These are phyloP conservation scores for Fraxinus dipetala DNA, from an alignment of 305 asterid genomes.

Conservation along the genomic window DNA sequence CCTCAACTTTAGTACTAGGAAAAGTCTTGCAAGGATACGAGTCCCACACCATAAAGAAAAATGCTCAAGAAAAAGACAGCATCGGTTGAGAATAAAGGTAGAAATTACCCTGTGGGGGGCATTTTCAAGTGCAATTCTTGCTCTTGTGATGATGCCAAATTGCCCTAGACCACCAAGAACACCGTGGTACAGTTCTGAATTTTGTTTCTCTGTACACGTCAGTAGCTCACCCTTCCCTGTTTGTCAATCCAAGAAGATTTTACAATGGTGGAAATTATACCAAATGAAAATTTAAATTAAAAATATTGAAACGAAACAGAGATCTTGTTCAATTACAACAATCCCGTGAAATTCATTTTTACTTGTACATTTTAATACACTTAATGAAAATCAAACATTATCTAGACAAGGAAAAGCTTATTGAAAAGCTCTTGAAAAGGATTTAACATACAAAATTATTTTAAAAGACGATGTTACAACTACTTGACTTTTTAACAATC, in stretches of 20 bases:
- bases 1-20: constrained; percentile 45
- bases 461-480: constrained; percentile 18
- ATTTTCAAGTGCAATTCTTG: constrained; percentile 72
- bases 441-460: constrained; percentile 16
- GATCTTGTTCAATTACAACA: not conserved
- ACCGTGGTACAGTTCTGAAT: constrained; percentile 58
- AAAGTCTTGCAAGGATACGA: constrained; percentile 11
- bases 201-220: constrained; percentile 57
- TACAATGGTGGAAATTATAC: not conserved
- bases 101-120: constrained; percentile 64
- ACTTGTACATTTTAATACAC: not conserved
- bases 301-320: not conserved
- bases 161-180: constrained; percentile 88
- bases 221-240: constrained; percentile 75
- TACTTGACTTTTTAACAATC: constrained; percentile 9
- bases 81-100: not conserved
- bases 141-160: constrained; percentile 79
- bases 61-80: constrained; percentile 16
- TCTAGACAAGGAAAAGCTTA: constrained; percentile 15
- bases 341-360: not conserved
- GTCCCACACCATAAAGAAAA: constrained; percentile 22
- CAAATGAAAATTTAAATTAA: not conserved
- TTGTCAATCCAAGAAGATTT: constrained; percentile 1
- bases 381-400: not conserved
- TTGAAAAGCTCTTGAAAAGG: not conserved